Base-by-base conservation (phyloP, 495 filamentous ascomycete genomes). In the Umbilicaria muhlenbergii region DNA sequence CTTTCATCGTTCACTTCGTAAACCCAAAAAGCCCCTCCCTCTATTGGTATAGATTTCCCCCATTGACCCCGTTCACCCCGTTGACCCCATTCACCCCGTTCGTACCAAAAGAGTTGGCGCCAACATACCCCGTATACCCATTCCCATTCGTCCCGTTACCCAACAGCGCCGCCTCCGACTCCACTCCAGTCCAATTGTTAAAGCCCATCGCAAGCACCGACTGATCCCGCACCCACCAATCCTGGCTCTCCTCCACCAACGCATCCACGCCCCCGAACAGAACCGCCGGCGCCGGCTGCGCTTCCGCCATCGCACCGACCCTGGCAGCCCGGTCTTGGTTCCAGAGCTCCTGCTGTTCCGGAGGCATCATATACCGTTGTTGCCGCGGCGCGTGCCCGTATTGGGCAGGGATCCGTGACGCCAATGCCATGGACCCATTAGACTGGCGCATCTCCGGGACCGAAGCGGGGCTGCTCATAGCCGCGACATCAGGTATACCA, bases 151-250 rank as follows among this genome's bases (percentile, higher is more conserved):
- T 8, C 24, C 24, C 24, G 8, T 28, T 28, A 6, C 24, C 24
- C 24, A 28, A 28, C 16, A 48, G 11, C 16, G 32, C 36, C 10
- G 46, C 24, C 31, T 46, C 19, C 28, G 19, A 28, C 21, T 41
- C 51, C 40, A 47, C n/a, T 19, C 51, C 42, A 36, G 49, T 52
- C 74, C 74, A 77, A 40, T 62, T 68, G 15, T 68, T 70, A 42
- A 70, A 63, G 10, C 63, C 69, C 11, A 69, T 44, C 7, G 55
- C 58, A 34, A 71, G 50, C 6, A 58, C 57, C 15, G 59, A 61
- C 10, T 70, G 60, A 47, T 75, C 71, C 6, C 61, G 58, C 35
- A 71, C 54, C 74, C 73, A 77, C 74, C 74, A 78, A 32, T 76
- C 67, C 39, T 74, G 74, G 43, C 66, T 72, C 36, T 73, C 67